These are phyloP conservation scores for Hibiscus mutabilis DNA, from an alignment of 345 rosid genomes.

Conservation along the genomic window DNA sequence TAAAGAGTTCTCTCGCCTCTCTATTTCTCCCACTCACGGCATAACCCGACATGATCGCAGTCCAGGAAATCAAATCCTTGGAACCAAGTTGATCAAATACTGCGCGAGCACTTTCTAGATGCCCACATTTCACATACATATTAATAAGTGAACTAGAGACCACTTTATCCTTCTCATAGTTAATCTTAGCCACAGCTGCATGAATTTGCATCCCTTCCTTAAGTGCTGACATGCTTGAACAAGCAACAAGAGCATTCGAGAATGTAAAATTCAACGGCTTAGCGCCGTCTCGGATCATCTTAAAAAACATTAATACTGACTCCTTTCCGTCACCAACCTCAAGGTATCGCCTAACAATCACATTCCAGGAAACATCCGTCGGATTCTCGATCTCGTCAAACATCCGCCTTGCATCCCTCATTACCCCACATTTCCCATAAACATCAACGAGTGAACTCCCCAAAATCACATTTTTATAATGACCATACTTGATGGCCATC, in stretches of 20 bases:
- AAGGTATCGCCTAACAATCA: slow-evolving; percentile 71
- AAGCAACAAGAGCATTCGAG: slow-evolving; percentile 67
- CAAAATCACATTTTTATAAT: slow-evolving; percentile 53
- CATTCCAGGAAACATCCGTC: slow-evolving; percentile 81
- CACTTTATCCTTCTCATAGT: slow-evolving; percentile 39
- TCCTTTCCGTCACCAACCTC: slow-evolving; percentile 55
- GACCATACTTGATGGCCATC: slow-evolving; percentile 44
- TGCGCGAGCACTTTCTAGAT: slow-evolving; percentile 50
- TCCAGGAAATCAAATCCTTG: slow-evolving; percentile 61
- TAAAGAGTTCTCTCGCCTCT: slow-evolving; percentile 67
- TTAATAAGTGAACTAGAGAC: slow-evolving; percentile 56
- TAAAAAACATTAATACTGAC: slow-evolving; percentile 54
- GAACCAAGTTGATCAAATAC: slow-evolving; percentile 46
- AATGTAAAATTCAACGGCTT: slow-evolving; percentile 61
- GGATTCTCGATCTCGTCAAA: slow-evolving; percentile 62
- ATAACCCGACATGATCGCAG: slow-evolving; percentile 64
- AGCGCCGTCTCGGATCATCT: slow-evolving; percentile 36
- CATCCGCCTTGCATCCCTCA: slow-evolving; percentile 59
- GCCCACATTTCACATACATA: slow-evolving; percentile 64
- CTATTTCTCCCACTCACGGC: slow-evolving; percentile 48
- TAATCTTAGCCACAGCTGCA: slow-evolving; percentile 40
- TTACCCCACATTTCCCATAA: slow-evolving; percentile 63
- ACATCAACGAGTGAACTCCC: slow-evolving; percentile 73
- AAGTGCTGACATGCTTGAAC: slow-evolving; percentile 44
- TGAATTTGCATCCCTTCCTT: slow-evolving; percentile 70